Base-by-base conservation (phyloP, 371 early-diverging fungal species). In the Mortierella sp. region DNA sequence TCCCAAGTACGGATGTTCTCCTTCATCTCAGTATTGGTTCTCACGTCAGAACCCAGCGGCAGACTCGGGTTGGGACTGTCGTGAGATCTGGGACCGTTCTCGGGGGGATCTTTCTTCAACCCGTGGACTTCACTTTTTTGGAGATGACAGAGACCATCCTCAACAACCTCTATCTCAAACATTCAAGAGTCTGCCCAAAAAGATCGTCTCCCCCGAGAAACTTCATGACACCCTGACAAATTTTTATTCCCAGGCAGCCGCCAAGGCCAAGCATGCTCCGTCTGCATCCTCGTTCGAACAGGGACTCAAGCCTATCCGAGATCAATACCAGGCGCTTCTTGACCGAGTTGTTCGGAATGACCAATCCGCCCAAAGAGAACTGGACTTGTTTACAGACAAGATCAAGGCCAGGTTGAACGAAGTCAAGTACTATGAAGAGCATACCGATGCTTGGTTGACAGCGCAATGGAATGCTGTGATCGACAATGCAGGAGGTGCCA, bases 21-120 rank as follows among this genome's bases (percentile, higher is more conserved):
- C 79, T 7, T 59, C 50, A 7, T 63, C 79, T 0, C 79, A 79
- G 57, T 79, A 79, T 48, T 79, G 79, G 79, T 79, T 79, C 69
- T 72, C 79, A 4, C 57, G 69, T 25, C 55, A 66, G 26, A 59
- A 62, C 11, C 45, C 66, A 7, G 46, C 57, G 1, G 30, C 29
- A 5, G 65, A 48, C 19, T 37, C 37, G 2, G 63, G 63, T 44
- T 79, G 79, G 79, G 79, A 79, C 26, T 79, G 79, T 52, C 53
- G 73, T 18, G 79, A 79, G 70, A 64, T 79, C 23, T 79, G 79
- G 79, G 79, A 72, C 44, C 79, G 72, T 19, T 70, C 79, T 15
- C 73, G 72, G 23, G 52, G 63, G 1, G 70, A 79, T 30, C 37
- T 9, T 3, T 37, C 37, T 37, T 3, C 37, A 9, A 5, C 3